Evolutionary conservation across 2,329 filamentous ascomycete genomes (phyloP).

Genomic region (Thelonectria blattea): DNA sequence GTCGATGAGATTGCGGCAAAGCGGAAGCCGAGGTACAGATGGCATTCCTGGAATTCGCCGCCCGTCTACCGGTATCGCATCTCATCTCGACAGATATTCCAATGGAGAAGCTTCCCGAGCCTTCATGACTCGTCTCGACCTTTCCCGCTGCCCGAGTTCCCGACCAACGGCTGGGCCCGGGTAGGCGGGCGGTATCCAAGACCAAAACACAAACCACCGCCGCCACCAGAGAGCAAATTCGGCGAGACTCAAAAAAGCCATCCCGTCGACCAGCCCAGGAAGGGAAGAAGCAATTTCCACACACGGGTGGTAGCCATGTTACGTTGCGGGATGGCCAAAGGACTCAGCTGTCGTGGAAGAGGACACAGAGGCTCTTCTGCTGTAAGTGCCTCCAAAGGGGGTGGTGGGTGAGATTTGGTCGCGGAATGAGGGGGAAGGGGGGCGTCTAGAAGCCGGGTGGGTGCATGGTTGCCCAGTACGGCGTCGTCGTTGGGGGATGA

Average conservation of each 20-base stretch:
- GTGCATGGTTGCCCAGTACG: neutral
- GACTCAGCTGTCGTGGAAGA: neutral
- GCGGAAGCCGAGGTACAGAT: neutral
- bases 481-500: neutral
- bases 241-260: neutral
- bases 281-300: slow-evolving; percentile 1
- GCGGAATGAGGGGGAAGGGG: neutral
- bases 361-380: neutral
- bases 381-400: neutral
- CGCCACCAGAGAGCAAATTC: neutral
- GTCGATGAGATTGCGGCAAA: neutral
- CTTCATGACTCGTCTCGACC: neutral
- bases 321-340: slow-evolving; percentile 21
- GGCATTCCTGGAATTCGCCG: neutral
- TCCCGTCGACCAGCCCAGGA: neutral
- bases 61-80: neutral
- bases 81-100: neutral
- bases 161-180: neutral
- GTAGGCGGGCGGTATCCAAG: neutral
- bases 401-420: neutral
- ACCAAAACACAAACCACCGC: neutral
- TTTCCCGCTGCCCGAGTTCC: neutral
- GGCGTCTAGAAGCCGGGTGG: neutral
- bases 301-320: slow-evolving; percentile 18
- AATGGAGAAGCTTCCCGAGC: neutral